These are phyloP conservation scores for Colletotrichum costaricense DNA, from an alignment of 2,329 filamentous ascomycete species.

Conservation along the genomic window DNA sequence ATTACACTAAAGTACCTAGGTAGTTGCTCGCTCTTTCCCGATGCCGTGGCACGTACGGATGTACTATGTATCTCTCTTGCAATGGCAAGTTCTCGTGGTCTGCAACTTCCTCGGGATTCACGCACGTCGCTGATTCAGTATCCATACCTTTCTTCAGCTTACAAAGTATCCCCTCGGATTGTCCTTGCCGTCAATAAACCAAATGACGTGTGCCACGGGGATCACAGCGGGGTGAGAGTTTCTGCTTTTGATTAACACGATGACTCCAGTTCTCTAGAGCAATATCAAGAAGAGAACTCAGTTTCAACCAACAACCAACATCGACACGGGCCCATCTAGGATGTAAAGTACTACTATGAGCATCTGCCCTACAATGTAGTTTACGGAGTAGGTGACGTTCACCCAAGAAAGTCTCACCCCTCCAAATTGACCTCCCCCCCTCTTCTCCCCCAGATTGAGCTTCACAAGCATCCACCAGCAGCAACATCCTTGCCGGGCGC, in stretches of 20 bases:
- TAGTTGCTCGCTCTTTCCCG: neutral
- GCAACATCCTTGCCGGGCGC: slow-evolving; percentile 18
- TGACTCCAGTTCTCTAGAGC: neutral
- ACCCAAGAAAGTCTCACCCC: neutral
- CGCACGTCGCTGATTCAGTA: slow-evolving; percentile 12
- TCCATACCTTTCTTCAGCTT: no score
- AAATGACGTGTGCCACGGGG: neutral
- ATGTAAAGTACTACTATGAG: neutral
- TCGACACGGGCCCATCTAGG: neutral
- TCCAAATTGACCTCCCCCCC: neutral
- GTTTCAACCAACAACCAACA: neutral
- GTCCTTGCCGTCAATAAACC: neutral
- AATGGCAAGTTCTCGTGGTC: neutral
- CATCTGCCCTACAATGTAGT: neutral
- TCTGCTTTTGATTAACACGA: neutral
- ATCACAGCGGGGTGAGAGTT: neutral
- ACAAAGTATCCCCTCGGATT: neutral
- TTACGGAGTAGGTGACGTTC: neutral
- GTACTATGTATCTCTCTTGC: neutral
- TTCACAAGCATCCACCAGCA: neutral
- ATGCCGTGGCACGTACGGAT: neutral
- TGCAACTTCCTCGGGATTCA: neutral
- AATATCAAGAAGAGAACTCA: neutral
- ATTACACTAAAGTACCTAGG: neutral
- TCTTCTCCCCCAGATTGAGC: neutral